These are phyloP conservation scores for Metrosideros polymorpha DNA, from an alignment of 441 rosid genomes.

Conservation along the genomic window DNA sequence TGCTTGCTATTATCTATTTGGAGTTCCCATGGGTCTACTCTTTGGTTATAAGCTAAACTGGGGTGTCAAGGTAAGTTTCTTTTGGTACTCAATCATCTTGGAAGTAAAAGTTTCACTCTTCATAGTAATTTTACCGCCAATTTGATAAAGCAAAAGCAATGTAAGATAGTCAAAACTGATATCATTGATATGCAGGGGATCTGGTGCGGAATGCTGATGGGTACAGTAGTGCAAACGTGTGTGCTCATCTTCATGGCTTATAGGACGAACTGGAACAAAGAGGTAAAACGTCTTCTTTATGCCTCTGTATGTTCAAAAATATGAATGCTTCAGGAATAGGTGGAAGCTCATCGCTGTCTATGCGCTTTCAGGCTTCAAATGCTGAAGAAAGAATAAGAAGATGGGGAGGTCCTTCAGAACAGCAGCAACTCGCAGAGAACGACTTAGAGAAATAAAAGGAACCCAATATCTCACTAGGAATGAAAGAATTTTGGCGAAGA, in stretches of 20 bases:
- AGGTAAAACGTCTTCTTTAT: constrained; percentile 9
- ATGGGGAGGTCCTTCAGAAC: constrained; percentile 39
- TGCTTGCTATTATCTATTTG: constrained; percentile 42
- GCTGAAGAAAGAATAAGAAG: constrained; percentile 42
- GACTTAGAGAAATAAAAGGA: background rate
- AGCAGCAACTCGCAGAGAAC: background rate
- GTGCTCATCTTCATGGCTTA: constrained; percentile 30
- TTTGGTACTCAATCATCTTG: background rate
- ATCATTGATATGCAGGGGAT: constrained; percentile 29
- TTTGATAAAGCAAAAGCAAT: background rate
- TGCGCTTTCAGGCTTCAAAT: constrained; percentile 35
- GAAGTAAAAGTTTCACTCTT: background rate
- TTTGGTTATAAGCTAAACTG: constrained; percentile 28
- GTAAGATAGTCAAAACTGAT: background rate
- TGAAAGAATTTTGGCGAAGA: background rate
- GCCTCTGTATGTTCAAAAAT: background rate
- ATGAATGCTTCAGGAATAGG: background rate
- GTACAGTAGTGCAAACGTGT: constrained; percentile 35
- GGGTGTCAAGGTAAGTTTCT: constrained; percentile 34
- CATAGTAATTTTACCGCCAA: background rate
- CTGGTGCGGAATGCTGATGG: constrained; percentile 47
- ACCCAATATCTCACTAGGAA: background rate
- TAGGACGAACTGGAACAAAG: constrained; percentile 49
- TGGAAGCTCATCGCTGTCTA: background rate
- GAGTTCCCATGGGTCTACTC: constrained; percentile 44